phyloP scores from a whole-genome alignment of 768 basidiomycete genomes.

The Tulasnella sp. region DNA sequence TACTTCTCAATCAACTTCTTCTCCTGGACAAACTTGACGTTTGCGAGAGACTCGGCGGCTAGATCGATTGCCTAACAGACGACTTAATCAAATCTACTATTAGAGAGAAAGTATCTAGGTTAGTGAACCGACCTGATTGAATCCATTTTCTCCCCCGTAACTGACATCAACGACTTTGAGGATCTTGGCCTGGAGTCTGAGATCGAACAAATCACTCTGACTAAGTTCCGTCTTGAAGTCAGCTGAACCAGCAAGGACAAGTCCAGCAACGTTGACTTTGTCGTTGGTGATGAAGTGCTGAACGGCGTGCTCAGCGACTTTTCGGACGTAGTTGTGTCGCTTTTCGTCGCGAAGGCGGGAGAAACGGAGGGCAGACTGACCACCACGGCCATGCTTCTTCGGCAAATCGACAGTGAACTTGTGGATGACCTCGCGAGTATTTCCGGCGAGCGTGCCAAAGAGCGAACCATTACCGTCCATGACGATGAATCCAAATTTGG shows the following conservation, averaged over 20 bases:
- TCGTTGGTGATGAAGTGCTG: slow-evolving; percentile 97
- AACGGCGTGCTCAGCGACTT: slow-evolving; percentile 93
- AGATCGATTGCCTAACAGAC: slow-evolving; percentile 78
- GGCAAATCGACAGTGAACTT: slow-evolving; percentile 99
- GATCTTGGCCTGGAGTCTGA: slow-evolving; percentile 73
- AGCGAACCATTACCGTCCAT: slow-evolving; percentile 99
- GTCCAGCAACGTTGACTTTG: slow-evolving; percentile 94
- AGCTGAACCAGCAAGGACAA: slow-evolving; percentile 92
- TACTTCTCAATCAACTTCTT: slow-evolving; percentile 95
- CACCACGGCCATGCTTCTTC: slow-evolving; percentile 99
- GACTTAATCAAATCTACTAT: not conserved
- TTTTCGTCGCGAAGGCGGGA: slow-evolving; percentile 98
- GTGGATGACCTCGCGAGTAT: slow-evolving; percentile 93
- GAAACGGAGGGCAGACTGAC: slow-evolving; percentile 99
- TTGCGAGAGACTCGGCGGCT: slow-evolving; percentile 87
- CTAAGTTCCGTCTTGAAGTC: slow-evolving; percentile 98
- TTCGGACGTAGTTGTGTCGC: slow-evolving; percentile 98
- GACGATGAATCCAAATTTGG: slow-evolving; percentile 97
- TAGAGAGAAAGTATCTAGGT: not conserved
- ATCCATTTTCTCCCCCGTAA: slow-evolving; percentile 97
- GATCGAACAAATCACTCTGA: slow-evolving; percentile 94
- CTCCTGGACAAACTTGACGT: slow-evolving; percentile 99
- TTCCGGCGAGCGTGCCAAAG: slow-evolving; percentile 90
- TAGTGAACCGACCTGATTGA: slow-evolving; percentile 73
- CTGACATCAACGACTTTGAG: slow-evolving; percentile 98